Percentiles rank a stretch among this genome's conserved stretches.
These are phyloP conservation scores for Nakazawaea laoshanensis DNA, from an alignment of 805 yeast species.

Conservation along the genomic window DNA sequence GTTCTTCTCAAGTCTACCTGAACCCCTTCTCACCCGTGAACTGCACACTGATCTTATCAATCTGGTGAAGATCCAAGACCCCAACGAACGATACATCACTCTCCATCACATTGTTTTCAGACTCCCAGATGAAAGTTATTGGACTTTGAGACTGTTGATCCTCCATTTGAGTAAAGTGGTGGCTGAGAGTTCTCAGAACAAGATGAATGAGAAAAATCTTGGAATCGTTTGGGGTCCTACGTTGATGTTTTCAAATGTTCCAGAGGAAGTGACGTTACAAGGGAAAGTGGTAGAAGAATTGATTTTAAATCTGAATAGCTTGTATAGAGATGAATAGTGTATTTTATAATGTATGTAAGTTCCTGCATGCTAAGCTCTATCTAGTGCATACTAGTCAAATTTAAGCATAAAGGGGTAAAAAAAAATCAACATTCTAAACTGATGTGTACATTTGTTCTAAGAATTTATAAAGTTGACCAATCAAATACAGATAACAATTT, in stretches of 20 bases:
- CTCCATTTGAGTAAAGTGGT: constrained; percentile 80
- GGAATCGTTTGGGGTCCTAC: constrained; percentile 96
- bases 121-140: constrained; percentile 90
- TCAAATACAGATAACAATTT: too few relatives aligned
- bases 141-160: constrained; percentile 76
- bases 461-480: too few relatives aligned
- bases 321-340: constrained; percentile 30
- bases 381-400: too few relatives aligned
- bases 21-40: constrained; percentile 67
- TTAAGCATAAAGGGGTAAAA: too few relatives aligned
- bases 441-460: too few relatives aligned
- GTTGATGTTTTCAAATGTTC: constrained; percentile 60
- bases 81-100: constrained; percentile 51
- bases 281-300: constrained; percentile 78
- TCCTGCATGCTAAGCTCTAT: too few relatives aligned
- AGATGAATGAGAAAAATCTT: constrained; percentile 76
- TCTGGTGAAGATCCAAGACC: constrained; percentile 62
- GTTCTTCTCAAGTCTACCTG: constrained; percentile 80
- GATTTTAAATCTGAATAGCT: constrained; percentile 56
- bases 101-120: constrained; percentile 84
- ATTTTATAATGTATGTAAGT: too few relatives aligned
- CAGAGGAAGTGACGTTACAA: constrained; percentile 69
- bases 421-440: too few relatives aligned
- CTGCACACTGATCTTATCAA: constrained; percentile 55
- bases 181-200: constrained; percentile 49